Evolutionary conservation across 2,329 filamentous ascomycete genomes (phyloP), one percentile per base, ranked within the genome.

Genomic region (Hirsutella minnesotensis): DNA sequence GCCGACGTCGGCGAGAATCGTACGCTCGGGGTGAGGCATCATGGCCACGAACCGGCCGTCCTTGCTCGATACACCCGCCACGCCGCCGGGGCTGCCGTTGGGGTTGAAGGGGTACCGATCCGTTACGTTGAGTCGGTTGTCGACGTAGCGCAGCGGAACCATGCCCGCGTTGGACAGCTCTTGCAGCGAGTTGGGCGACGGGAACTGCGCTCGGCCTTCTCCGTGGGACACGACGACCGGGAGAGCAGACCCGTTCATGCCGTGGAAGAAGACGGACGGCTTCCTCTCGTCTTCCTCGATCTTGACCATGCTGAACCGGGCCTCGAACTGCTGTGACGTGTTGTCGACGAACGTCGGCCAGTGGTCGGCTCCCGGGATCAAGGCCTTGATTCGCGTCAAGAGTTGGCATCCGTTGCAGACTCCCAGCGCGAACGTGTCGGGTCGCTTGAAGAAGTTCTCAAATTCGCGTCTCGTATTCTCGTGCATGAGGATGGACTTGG

Each of bases 391-490:
- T 40, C 87, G 79, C 5, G 83, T 84, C 34, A 96, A 70, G 78
- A 96, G 94, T 64, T 98, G 92, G 59, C 92, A 96, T 40, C 92
- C 92, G 60, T 98, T 98, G 74, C 92, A 96, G 29, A 96, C 87
- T 53, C 92, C 92, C 1, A 98, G 74, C 0, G 87, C 73, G 63
- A 98, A 96, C 0, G 92, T 96, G 58, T 95, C 87, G 4, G 81
- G 76, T 24, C 92, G 79, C 51, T 80, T 74, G 67, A 96, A 96
- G 74, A 95, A 96, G 39, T 69, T 64, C 54, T 83, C 70, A 66
- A 96, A 95, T 52, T 90, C 84, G 44, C 73, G 71, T 35, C 88
- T 79, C 2, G 75, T 73, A 35, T 82, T 81, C 44, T 82, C 75
- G 64, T 96, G 87, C 61, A 94, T 76, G 16, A 96, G 75, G 33